phyloP scores from a whole-genome alignment of 164 flowering plant species.

The Aristolochia fimbriata region DNA sequence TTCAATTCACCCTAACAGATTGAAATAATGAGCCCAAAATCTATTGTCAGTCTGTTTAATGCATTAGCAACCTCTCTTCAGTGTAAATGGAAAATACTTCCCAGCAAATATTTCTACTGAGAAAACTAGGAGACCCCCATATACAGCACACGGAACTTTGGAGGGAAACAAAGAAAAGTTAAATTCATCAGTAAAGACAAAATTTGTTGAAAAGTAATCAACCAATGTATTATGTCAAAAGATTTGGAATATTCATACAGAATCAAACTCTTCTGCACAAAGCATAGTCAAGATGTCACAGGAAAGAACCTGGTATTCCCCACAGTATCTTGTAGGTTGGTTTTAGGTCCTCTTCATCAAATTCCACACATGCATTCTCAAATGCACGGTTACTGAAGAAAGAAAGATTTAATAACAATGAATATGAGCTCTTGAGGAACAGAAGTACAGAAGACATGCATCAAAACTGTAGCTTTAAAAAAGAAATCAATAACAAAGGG shows the following conservation, averaged over 20 bases:
- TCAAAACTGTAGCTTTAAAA: too few species aligned
- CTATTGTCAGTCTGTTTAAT: too few species aligned
- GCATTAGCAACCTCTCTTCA: too few species aligned
- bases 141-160: too few species aligned
- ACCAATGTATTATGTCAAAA: background rate
- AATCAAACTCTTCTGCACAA: background rate
- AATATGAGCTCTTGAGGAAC: background rate
- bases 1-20: too few species aligned
- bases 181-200: background rate
- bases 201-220: background rate
- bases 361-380: constrained; percentile 98
- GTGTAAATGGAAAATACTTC: too few species aligned
- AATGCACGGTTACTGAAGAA: constrained; percentile 54
- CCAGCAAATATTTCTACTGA: too few species aligned
- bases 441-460: too few species aligned
- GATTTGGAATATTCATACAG: background rate
- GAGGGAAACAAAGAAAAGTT: background rate
- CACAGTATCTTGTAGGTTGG: constrained; percentile 89
- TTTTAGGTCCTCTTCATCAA: constrained; percentile 79
- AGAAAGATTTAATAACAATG: background rate
- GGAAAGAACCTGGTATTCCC: constrained; percentile 80
- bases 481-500: too few species aligned
- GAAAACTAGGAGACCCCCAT: too few species aligned
- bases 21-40: too few species aligned
- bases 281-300: background rate